Base-by-base conservation (phyloP, 305 asterid species). In the Petunia hybrid region DNA sequence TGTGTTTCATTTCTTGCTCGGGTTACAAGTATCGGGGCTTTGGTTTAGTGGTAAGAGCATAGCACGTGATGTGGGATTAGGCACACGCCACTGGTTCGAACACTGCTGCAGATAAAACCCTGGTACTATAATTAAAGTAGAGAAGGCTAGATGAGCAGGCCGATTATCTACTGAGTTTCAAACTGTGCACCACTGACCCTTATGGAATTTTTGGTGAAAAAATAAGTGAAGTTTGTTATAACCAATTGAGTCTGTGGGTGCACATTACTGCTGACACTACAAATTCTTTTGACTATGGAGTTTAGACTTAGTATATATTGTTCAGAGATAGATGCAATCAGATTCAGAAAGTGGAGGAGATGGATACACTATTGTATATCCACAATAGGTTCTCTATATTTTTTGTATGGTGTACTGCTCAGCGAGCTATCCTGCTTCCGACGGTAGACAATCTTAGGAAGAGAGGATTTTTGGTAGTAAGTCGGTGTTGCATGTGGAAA, bases 401-500 rank as follows among this genome's bases (percentile, higher is more conserved):
- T 22, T 70, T 45, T 45, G 42, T 45, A 22, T 69, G 2, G 35
- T 69, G 59, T 43, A 9, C 40, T 1, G 40, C 5, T 8, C 8
- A 4, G 60, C 16, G 22, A 8, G 9, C 60, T 70, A 22, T 22
- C 16, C 42, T 40, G 31, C 31, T 22, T 22, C 31, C 31, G 45
- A 46, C 8, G 6, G 59, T 70, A 70, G 48, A 45, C 22, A 45
- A 22, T 9, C 59, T 45, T 45, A 70, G 59, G 42, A 70, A 70
- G 77, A 70, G 77, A 45, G 36, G 59, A 16, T 45, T 45, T 22
- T 9, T 46, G 16, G 77, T 70, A 59, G 77, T 0, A 41, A 45
- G 60, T 65, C 77, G 0, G 5, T 70, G 22, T 69, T 70, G 77
- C 42, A 70, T 70, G 57, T 45, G 77, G 22, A 8, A 22, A 70